Percentiles rank a stretch among this genome's conserved stretches.
Conservation (phyloP, 495 filamentous ascomycete species). For the Cercophora samala region DNA sequence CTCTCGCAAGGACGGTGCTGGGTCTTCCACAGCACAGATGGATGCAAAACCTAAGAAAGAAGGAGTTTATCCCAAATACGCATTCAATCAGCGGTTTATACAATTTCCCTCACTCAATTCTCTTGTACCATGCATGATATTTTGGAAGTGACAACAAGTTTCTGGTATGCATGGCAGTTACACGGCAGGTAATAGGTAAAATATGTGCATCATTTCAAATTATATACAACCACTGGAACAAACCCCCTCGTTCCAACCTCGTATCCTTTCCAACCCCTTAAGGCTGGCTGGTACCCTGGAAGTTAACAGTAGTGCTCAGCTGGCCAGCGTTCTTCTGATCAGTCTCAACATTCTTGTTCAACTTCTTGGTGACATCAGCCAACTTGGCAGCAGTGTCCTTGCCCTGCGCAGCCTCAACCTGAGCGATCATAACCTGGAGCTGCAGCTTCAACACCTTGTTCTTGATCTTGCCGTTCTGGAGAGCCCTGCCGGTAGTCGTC, state of each 20-base stretch:
- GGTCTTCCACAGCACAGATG: no score
- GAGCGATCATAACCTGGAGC: slow-evolving; percentile 35
- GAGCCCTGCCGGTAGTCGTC: slow-evolving; percentile 30
- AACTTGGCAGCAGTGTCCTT: slow-evolving; percentile 36
- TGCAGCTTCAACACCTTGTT: slow-evolving; percentile 55
- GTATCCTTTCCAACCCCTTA: neutral
- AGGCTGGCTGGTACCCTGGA: slow-evolving; percentile 26
- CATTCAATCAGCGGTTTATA: no score
- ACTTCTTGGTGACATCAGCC: slow-evolving; percentile 39
- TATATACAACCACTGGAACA: neutral
- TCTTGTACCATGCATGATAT: no score
- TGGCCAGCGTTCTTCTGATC: slow-evolving; percentile 39
- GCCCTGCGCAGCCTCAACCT: slow-evolving; percentile 39
- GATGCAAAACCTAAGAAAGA: no score
- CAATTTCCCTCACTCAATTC: no score
- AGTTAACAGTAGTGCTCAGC: slow-evolving; percentile 32
- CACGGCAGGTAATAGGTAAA: neutral
- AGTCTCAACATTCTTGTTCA: slow-evolving; percentile 44
- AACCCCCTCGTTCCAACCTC: no score
- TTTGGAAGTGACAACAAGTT: no score
- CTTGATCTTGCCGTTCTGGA: slow-evolving; percentile 52
- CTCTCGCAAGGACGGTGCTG: no score
- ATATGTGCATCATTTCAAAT: neutral
- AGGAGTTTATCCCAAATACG: no score
- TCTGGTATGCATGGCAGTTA: no score